Percentiles rank a stretch among this genome's conserved stretches.
phyloP scores from a whole-genome alignment of 164 flowering plant species.

The Stephania cephalantha region DNA sequence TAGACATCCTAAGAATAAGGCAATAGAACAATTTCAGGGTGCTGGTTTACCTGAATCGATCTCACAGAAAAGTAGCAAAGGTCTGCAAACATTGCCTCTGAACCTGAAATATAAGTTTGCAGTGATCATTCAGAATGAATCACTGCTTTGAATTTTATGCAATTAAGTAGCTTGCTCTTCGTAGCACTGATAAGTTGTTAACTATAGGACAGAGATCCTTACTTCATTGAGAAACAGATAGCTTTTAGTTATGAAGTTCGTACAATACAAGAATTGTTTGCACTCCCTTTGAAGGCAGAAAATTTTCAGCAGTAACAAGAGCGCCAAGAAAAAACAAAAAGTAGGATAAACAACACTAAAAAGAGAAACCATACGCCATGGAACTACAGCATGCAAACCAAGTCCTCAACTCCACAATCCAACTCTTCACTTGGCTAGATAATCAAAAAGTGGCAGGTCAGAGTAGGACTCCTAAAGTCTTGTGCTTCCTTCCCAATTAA shows the following conservation, averaged over 20 bases:
- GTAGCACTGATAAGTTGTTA: not conserved
- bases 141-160: not conserved
- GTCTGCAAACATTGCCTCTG: conserved; percentile 99
- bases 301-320: not conserved
- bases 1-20: not conserved
- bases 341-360: not conserved
- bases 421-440: not conserved
- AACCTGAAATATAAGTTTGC: conserved; percentile 50
- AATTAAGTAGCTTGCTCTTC: not conserved
- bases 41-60: conserved; percentile 70
- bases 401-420: not conserved
- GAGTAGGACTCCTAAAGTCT: too few relatives aligned
- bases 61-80: conserved; percentile 96
- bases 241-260: not conserved
- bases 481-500: too few relatives aligned
- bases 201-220: not conserved
- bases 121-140: conserved; percentile 2
- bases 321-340: not conserved
- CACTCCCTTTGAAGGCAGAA: not conserved
- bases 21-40: not conserved
- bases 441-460: too few relatives aligned
- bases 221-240: not conserved
- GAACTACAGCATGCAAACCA: not conserved
- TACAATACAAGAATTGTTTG: not conserved
- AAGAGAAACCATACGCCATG: not conserved